These are phyloP conservation scores for Hericium erinaceus DNA, from an alignment of 768 basidiomycete genomes.

Conservation along the genomic window DNA sequence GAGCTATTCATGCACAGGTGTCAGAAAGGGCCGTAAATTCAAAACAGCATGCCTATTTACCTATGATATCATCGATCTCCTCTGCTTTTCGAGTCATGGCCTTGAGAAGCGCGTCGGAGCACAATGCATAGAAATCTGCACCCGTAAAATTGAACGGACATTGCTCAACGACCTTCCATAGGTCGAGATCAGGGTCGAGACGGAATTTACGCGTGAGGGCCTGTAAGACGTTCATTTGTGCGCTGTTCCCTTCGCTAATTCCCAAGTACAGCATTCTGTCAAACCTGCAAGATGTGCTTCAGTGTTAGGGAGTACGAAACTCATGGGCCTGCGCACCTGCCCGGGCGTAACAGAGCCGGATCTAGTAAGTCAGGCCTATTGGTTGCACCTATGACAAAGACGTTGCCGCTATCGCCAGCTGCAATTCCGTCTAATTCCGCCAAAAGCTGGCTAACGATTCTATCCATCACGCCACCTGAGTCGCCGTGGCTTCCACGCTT, in stretches of 20 bases:
- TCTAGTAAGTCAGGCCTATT: conserved; percentile 91
- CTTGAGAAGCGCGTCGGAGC: conserved; percentile 92
- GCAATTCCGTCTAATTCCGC: conserved; percentile 93
- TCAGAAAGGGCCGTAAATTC: not conserved
- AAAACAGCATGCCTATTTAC: conserved; percentile 26
- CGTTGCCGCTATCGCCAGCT: conserved; percentile 45
- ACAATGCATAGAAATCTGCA: conserved; percentile 96
- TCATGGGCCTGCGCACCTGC: conserved; percentile 43
- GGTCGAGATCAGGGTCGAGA: conserved; percentile 56
- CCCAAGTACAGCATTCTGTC: conserved; percentile 95
- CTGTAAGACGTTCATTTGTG: conserved; percentile 77
- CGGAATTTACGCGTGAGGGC: conserved; percentile 92
- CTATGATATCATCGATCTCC: conserved; percentile 66
- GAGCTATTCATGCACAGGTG: too few species aligned
- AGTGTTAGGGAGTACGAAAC: not conserved
- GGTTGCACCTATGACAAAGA: conserved; percentile 94
- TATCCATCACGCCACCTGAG: conserved; percentile 96
- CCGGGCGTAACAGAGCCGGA: conserved; percentile 80
- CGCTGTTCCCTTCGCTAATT: conserved; percentile 77
- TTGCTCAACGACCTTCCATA: conserved; percentile 51
- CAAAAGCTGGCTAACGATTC: conserved; percentile 89
- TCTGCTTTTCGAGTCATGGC: conserved; percentile 88
- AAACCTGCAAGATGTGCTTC: conserved; percentile 47
- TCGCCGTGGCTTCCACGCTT: conserved; percentile 94
- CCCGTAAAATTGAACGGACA: conserved; percentile 96